Percentiles rank a stretch among this genome's conserved stretches.
These are phyloP conservation scores for Pyrrhoderma lamaoense DNA, from an alignment of 1,284 basidiomycete genomes.

Conservation along the genomic window DNA sequence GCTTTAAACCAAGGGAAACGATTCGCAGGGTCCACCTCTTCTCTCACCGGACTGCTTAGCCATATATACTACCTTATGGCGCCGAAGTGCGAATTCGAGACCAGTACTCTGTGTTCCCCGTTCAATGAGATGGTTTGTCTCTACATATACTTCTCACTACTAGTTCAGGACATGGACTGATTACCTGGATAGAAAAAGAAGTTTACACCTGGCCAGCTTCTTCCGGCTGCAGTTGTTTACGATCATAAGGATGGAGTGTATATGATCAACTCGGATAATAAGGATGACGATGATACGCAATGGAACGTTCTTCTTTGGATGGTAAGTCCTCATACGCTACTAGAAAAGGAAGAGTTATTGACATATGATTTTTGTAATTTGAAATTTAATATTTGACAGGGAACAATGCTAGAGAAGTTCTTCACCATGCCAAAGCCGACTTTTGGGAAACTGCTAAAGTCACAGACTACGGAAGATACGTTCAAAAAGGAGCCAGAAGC, in stretches of 20 bases:
- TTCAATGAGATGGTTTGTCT: constrained; percentile 53
- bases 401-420: constrained; percentile 85
- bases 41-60: constrained; percentile 73
- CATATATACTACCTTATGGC: constrained; percentile 87
- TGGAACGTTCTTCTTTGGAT: constrained; percentile 78
- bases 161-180: constrained; percentile 1
- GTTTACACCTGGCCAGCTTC: constrained; percentile 77
- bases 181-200: constrained; percentile 38
- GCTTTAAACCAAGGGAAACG: constrained; percentile 30
- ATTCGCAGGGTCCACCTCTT: constrained; percentile 91
- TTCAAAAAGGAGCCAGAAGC: constrained; percentile 51
- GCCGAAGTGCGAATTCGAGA: constrained; percentile 55
- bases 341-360: neutral
- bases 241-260: constrained; percentile 65
- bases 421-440: constrained; percentile 63
- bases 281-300: constrained; percentile 37
- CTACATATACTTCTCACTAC: constrained; percentile 3
- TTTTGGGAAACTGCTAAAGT: constrained; percentile 59
- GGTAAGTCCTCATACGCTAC: constrained; percentile 35
- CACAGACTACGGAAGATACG: constrained; percentile 29
- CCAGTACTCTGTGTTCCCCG: constrained; percentile 44
- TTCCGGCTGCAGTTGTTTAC: constrained; percentile 70
- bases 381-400: constrained; percentile 41
- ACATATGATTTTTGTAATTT: constrained; percentile 8
- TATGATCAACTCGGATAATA: constrained; percentile 69